Conservation (phyloP, 352 stramenopile species). For the Phytopythium vexans region DNA sequence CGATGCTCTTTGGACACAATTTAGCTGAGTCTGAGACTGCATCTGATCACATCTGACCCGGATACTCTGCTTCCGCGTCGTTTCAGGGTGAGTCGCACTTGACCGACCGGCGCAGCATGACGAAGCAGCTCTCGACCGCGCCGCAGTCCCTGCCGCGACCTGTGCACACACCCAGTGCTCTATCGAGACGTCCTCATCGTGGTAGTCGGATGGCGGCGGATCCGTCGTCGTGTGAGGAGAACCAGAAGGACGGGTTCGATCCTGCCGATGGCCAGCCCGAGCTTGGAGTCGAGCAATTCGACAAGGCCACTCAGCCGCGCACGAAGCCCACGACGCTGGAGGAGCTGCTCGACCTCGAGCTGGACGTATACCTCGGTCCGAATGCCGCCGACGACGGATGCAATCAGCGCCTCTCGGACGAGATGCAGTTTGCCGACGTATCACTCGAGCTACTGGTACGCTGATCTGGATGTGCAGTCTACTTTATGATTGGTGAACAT, state of each 20-base stretch:
- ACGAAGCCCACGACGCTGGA: constrained; percentile 26
- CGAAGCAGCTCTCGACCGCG: too few species aligned
- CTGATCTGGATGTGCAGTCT: not conserved
- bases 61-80: too few species aligned
- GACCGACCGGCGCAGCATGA: too few species aligned
- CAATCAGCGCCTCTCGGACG: constrained; percentile 11
- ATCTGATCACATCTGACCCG: not conserved
- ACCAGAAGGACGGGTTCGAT: too few species aligned
- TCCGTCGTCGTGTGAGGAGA: too few species aligned
- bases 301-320: not conserved
- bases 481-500: constrained; percentile 1
- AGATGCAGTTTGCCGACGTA: constrained; percentile 11
- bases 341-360: constrained; percentile 42
- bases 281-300: not conserved
- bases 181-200: too few species aligned
- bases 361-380: constrained; percentile 29
- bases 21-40: not conserved
- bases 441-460: constrained; percentile 64
- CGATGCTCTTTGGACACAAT: not conserved
- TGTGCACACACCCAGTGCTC: too few species aligned
- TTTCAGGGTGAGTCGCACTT: too few species aligned
- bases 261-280: not conserved
- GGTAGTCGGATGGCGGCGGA: too few species aligned
- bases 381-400: constrained; percentile 4
- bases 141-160: too few species aligned